Base-by-base conservation (phyloP, 2,329 filamentous ascomycete genomes). In the Sclerotinia sclerotiorum region DNA sequence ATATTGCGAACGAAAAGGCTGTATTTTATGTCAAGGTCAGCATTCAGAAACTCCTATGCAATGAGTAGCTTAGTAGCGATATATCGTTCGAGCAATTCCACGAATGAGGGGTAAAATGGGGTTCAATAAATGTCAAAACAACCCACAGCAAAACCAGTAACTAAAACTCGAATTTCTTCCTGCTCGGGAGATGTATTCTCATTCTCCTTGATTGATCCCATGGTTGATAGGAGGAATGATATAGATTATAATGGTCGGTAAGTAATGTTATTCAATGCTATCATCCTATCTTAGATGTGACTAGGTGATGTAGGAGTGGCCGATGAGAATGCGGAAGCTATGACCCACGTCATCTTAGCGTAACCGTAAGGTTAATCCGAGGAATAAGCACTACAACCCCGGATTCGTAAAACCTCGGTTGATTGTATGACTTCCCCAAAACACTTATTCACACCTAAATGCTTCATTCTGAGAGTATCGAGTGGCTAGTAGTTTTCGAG, bases 1-100 rank as follows among this genome's bases (percentile, higher is more conserved):
- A 76, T 89, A 88, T 56, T 89, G 81, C n/a, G 80, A 83, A 74
- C 89, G 88, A 79, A 96, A 97, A 1, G 93, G 90, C 91, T 94
- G 35, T 57, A 29, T 52, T 51, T 35, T 44, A 21, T 49, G 21
- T 21, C 21, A 51, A 11, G 69, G 61, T 57, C 55, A 54, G 15
- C 55, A 51, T 21, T 51, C 32, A 15, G n/a, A 6, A 39, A 27
- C n/a, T 51, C 62, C 57, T 52, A 24, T 54, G 44, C 19, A 6
- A 58, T 27, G 52, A 27, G 17, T 48, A 46, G n/a, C 32, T 62
- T 17, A 21, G 5, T n/a, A 35, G 29, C 15, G 27, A 44, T 27
- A 44, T 44, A 42, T 35, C 35, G 48, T 44, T 17, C 4, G 48
- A 55, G 32, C 46, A 64, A 35, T 17, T 51, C 21, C 10, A 32